Conservation (phyloP, 371 early-diverging fungal genomes). For the Mucor velutinosus region DNA sequence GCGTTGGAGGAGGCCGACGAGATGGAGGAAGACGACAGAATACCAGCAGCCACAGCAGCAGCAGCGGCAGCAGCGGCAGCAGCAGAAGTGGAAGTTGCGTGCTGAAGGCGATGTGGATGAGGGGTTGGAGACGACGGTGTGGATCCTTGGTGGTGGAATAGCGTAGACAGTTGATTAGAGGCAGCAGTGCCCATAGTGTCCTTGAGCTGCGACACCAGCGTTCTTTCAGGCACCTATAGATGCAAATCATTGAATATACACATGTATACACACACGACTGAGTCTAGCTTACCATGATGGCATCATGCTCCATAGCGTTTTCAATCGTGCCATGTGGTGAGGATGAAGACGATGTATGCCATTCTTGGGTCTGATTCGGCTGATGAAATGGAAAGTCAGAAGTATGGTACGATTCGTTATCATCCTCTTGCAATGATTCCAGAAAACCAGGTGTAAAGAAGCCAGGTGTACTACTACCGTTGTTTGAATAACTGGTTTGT, state of each 20-base stretch:
- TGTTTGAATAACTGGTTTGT: background rate
- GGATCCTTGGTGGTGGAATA: background rate
- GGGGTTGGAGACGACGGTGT: slow-evolving; percentile 7
- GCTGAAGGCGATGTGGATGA: background rate
- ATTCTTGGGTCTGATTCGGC: background rate
- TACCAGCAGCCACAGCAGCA: background rate
- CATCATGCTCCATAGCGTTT: background rate
- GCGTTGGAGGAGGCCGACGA: slow-evolving; percentile 12
- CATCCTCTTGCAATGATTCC: slow-evolving; percentile 58
- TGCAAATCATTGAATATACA: background rate
- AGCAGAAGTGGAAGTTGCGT: background rate
- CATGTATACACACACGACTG: background rate
- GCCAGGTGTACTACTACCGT: slow-evolving; percentile 53
- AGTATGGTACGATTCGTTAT: slow-evolving; percentile 10
- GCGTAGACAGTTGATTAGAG: background rate
- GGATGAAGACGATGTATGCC: background rate
- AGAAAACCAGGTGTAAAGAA: slow-evolving; percentile 74
- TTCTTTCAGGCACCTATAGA: slow-evolving; percentile 5
- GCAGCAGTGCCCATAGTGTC: background rate
- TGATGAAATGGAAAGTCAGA: slow-evolving; percentile 10
- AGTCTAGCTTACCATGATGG: slow-evolving; percentile 12
- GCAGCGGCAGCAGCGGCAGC: background rate
- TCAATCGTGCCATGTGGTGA: background rate
- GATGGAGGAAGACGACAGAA: background rate
- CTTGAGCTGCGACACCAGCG: background rate